Percentiles rank a stretch among this genome's conserved stretches.
These are phyloP conservation scores for Leccinum uliginosum DNA, from an alignment of 768 basidiomycete genomes.

Conservation along the genomic window DNA sequence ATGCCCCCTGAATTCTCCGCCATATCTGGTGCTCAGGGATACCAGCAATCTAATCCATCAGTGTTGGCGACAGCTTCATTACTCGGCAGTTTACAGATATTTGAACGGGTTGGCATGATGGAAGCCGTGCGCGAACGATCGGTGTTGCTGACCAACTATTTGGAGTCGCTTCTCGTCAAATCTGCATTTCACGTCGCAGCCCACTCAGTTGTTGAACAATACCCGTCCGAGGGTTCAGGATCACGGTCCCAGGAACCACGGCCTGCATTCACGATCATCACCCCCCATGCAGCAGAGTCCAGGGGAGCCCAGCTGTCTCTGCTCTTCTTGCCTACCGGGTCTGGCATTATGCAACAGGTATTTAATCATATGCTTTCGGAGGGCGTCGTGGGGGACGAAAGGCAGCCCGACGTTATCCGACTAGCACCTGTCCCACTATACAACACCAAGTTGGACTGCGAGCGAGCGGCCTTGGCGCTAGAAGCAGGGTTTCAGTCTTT, in stretches of 20 bases:
- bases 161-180: conserved; percentile 59
- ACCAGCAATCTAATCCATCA: conserved; percentile 94
- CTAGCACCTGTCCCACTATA: conserved; percentile 86
- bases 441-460: conserved; percentile 75
- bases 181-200: conserved; percentile 62
- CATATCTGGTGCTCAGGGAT: conserved; percentile 88
- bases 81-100: conserved; percentile 76
- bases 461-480: conserved; percentile 60
- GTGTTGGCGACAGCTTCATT: conserved; percentile 76
- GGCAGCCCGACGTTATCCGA: conserved; percentile 89
- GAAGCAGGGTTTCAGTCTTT: conserved; percentile 51
- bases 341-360: conserved; percentile 67
- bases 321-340: conserved; percentile 58
- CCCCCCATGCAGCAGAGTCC: conserved; percentile 60
- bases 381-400: conserved; percentile 90
- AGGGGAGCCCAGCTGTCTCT: conserved; percentile 90
- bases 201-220: conserved; percentile 29
- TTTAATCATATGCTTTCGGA: conserved; percentile 52
- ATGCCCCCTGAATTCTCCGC: conserved; percentile 86
- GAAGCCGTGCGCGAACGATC: conserved; percentile 63
- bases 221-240: conserved; percentile 21
- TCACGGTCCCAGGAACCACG: conserved; percentile 4
- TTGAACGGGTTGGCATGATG: conserved; percentile 78
- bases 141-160: conserved; percentile 59
- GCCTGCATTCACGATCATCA: conserved; percentile 86